Percentiles rank a stretch among this genome's conserved stretches.
phyloP scores from a whole-genome alignment of 768 basidiomycete genomes.

The Lactarius psammicola region DNA sequence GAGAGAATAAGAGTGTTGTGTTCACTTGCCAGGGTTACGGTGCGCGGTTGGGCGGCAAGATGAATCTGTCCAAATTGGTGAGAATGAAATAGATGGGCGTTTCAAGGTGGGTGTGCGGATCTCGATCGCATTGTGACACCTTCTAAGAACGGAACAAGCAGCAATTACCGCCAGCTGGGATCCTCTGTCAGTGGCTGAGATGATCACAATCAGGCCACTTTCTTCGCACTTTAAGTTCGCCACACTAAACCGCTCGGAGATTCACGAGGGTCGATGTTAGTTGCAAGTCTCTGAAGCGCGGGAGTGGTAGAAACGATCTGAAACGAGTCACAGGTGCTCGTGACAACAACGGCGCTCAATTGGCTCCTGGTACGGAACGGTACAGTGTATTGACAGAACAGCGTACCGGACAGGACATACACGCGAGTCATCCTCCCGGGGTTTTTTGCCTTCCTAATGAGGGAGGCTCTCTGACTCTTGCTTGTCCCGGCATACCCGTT shows the following conservation, averaged over 20 bases:
- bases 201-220: slow-evolving; percentile 18
- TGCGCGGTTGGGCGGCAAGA: neutral
- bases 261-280: neutral
- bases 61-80: slow-evolving; percentile 25
- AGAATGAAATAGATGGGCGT: slow-evolving; percentile 21
- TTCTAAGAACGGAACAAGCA: slow-evolving; percentile 20
- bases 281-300: neutral
- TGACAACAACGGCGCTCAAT: neutral
- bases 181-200: slow-evolving; percentile 5
- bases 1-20: slow-evolving; percentile 8
- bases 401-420: neutral
- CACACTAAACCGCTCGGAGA: slow-evolving; percentile 3
- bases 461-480: neutral
- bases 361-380: neutral
- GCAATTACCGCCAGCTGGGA: neutral
- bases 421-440: slow-evolving; percentile 11
- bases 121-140: slow-evolving; percentile 19
- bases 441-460: neutral
- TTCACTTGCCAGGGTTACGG: slow-evolving; percentile 7
- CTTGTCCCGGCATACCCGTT: slow-evolving; percentile 1
- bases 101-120: slow-evolving; percentile 10
- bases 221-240: neutral
- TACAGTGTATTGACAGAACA: neutral
- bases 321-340: slow-evolving; percentile 19
- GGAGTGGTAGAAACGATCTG: slow-evolving; percentile 4